Base-by-base conservation (phyloP, 2,329 filamentous ascomycete genomes). In the Cercospora sesami region DNA sequence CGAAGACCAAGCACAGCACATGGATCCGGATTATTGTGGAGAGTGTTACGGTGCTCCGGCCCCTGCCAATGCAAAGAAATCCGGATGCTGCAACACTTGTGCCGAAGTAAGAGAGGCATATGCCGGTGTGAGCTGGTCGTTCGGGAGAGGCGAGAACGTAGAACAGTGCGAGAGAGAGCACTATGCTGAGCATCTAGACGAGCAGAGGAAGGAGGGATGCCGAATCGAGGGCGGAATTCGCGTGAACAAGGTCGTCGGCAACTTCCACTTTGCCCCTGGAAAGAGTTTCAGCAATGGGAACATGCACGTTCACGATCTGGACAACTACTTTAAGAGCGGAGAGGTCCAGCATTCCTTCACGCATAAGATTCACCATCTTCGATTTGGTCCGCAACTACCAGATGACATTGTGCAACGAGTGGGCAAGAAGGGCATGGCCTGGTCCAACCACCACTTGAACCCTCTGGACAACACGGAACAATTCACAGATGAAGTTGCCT, bases 181-280 rank as follows among this genome's bases (percentile, higher is more conserved):
- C 79, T 99, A 98, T 80, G 88, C 88, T 69, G 92, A 97, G 81
- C 91, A 90, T 75, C 85, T 99, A 68, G 92, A 96, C 77, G 89
- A 88, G 70, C 94, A 98, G 82, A 88, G 94, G 66, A 87, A 89
- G 62, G 96, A 99, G 82, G 95, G 95, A 68, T 99, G 95, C 82
- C 92, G 95, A 61, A 91, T 99, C 72, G 93, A 97, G 80, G 95
- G 95, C 68, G 88, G 89, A 45, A 87, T 99, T 74, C 91, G 92
- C 59, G 96, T 99, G 73, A 99, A 99, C 86, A 99, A 99, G 83
- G 95, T 99, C 28, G 87, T 99, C 64, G 95, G 95, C 66, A 99
- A 99, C 84, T 99, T 99, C 86, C 95, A 99, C 81, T 91, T 99
- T 75, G 95, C 96, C 0, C 95, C 95, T 1, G 95, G 95, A 75